Percentiles rank a stretch among this genome's conserved stretches.
These are phyloP conservation scores for Anthracocystis panici-leucophaei DNA, from an alignment of 1,284 basidiomycete genomes.

Conservation along the genomic window DNA sequence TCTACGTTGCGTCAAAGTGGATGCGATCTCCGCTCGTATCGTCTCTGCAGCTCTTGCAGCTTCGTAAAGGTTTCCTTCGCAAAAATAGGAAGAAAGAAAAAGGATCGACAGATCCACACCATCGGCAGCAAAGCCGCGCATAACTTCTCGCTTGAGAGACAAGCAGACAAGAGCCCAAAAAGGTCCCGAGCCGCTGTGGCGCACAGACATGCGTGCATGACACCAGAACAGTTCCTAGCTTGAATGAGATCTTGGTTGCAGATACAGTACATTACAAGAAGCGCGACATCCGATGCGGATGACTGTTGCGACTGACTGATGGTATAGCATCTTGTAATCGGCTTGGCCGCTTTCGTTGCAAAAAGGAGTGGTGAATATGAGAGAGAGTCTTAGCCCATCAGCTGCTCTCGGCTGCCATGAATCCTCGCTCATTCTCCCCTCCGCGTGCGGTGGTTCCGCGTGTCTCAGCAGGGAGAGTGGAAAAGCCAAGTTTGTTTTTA, in stretches of 20 bases:
- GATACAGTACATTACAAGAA: not conserved
- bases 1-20: conserved; percentile 32
- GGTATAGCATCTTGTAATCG: not conserved
- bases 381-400: not conserved
- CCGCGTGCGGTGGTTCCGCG: not conserved
- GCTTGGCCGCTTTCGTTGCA: not conserved
- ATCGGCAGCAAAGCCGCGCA: conserved; percentile 3
- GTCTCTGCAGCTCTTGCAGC: conserved; percentile 1
- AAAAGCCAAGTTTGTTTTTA: not conserved
- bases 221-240: not conserved
- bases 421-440: not conserved
- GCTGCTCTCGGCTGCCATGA: not conserved
- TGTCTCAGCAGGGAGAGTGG: not conserved
- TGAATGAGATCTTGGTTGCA: not conserved
- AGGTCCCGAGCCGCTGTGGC: conserved; percentile 5
- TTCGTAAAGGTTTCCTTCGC: not conserved
- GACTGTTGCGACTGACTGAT: not conserved
- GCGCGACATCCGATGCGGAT: not conserved
- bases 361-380: not conserved
- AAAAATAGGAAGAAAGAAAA: not conserved
- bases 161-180: not conserved
- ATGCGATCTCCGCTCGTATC: conserved; percentile 6
- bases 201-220: conserved; percentile 5
- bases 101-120: conserved; percentile 8
- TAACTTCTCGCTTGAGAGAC: conserved; percentile 6